These are phyloP conservation scores for Primulina tabacum DNA, from an alignment of 257 asterid genomes.

Conservation along the genomic window DNA sequence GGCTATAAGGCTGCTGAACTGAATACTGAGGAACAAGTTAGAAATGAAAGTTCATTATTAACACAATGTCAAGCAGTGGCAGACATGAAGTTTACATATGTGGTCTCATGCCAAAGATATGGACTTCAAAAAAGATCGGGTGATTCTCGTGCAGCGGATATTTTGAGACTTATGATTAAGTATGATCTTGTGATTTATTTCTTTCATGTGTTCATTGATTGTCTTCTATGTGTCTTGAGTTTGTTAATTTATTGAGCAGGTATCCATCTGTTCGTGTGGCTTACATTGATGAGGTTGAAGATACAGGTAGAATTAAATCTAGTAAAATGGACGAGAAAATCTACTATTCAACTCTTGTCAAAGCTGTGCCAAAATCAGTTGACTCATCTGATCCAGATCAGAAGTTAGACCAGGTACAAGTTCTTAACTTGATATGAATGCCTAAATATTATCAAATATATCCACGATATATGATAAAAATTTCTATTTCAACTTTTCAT, in stretches of 20 bases:
- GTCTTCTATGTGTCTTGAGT: constrained; percentile 22
- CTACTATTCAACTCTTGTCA: constrained; percentile 92
- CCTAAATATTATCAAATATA: constrained; percentile 1
- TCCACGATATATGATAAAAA: neutral
- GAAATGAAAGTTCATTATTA: constrained; percentile 64
- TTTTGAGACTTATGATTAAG: constrained; percentile 89
- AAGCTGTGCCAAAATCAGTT: constrained; percentile 87
- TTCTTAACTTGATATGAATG: constrained; percentile 11
- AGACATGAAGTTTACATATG: constrained; percentile 92
- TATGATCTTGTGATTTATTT: constrained; percentile 31
- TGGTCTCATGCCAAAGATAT: constrained; percentile 89
- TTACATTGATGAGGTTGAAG: constrained; percentile 92
- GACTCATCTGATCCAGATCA: constrained; percentile 88
- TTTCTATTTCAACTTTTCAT: neutral
- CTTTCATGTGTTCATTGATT: constrained; percentile 7
- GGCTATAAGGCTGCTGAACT: constrained; percentile 86
- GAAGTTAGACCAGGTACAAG: constrained; percentile 80
- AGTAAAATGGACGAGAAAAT: constrained; percentile 71
- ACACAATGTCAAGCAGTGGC: constrained; percentile 90
- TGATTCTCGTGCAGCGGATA: constrained; percentile 74
- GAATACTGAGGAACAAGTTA: constrained; percentile 57
- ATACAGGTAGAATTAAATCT: constrained; percentile 49
- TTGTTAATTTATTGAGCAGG: constrained; percentile 47
- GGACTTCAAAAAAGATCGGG: constrained; percentile 90
- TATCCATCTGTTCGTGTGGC: constrained; percentile 98